A percentile compares a stretch with the other conserved stretches of the same genome.
These are phyloP conservation scores for Exobasidium rhododendri DNA, from an alignment of 1,284 basidiomycete species.

Conservation along the genomic window DNA sequence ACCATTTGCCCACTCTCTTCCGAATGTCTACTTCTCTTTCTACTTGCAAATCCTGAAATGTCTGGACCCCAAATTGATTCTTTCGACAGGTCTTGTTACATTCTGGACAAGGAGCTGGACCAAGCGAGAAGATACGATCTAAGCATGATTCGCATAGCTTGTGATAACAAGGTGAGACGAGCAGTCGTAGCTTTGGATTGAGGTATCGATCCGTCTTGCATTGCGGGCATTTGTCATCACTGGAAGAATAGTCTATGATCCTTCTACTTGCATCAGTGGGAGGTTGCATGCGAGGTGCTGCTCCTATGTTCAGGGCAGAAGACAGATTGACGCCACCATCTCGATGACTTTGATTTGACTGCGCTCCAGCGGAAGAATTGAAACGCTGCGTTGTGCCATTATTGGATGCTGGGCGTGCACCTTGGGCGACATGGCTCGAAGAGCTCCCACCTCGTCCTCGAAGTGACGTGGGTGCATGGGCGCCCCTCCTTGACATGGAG, in stretches of 20 bases:
- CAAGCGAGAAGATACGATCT: conserved; percentile 89
- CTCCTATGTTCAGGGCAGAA: neutral
- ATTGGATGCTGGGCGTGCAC: neutral
- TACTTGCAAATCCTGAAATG: conserved; percentile 91
- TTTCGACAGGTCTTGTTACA: conserved; percentile 87
- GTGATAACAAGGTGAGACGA: conserved; percentile 95
- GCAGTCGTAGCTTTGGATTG: conserved; percentile 85
- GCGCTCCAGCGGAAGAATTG: neutral
- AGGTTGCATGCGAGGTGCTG: conserved; percentile 1
- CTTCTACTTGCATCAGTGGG: conserved; percentile 3
- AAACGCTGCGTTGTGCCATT: neutral
- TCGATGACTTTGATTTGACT: neutral
- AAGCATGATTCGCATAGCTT: conserved; percentile 83
- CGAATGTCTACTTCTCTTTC: conserved; percentile 94
- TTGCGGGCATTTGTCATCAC: conserved; percentile 82
- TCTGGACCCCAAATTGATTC: conserved; percentile 89
- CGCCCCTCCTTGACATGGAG: conserved; percentile 6
- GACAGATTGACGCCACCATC: neutral
- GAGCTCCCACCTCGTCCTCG: neutral
- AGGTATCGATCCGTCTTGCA: conserved; percentile 96
- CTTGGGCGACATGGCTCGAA: neutral
- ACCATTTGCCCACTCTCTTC: conserved; percentile 79
- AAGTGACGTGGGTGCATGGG: neutral
- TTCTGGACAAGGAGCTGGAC: conserved; percentile 92
- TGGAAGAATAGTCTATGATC: conserved; percentile 20